These are phyloP conservation scores for Colletotrichum godetiae DNA, from an alignment of 2,329 filamentous ascomycete genomes.

Conservation along the genomic window DNA sequence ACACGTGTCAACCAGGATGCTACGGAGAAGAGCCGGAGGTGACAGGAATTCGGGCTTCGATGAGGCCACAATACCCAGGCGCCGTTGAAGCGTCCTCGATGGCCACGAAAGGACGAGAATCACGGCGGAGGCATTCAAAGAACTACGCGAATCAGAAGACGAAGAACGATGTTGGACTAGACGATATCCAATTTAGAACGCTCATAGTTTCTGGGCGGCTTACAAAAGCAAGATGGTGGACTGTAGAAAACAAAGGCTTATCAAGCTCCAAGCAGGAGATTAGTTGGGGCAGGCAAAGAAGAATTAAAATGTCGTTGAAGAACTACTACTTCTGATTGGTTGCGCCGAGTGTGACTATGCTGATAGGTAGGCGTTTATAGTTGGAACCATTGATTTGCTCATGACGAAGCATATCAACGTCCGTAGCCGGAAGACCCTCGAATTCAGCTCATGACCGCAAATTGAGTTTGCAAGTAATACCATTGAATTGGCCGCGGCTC, in stretches of 20 bases:
- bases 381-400: background rate
- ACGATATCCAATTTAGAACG: background rate
- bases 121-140: too few species aligned
- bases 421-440: background rate
- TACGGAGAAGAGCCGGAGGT: background rate
- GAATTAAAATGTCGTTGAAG: background rate
- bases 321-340: background rate
- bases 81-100: background rate
- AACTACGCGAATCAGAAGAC: background rate
- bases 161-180: background rate
- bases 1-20: background rate
- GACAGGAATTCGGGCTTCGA: background rate
- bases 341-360: background rate
- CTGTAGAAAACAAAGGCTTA: background rate
- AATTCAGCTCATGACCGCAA: background rate
- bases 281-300: background rate
- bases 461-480: background rate
- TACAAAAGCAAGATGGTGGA: background rate
- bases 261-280: background rate
- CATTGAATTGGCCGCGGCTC: too few species aligned
- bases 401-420: too few species aligned
- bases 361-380: background rate
- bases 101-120: background rate
- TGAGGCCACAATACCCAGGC: background rate
- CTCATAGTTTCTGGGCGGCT: background rate